phyloP scores from a whole-genome alignment of 2,329 filamentous ascomycete genomes.

The Sarocladium strictum region DNA sequence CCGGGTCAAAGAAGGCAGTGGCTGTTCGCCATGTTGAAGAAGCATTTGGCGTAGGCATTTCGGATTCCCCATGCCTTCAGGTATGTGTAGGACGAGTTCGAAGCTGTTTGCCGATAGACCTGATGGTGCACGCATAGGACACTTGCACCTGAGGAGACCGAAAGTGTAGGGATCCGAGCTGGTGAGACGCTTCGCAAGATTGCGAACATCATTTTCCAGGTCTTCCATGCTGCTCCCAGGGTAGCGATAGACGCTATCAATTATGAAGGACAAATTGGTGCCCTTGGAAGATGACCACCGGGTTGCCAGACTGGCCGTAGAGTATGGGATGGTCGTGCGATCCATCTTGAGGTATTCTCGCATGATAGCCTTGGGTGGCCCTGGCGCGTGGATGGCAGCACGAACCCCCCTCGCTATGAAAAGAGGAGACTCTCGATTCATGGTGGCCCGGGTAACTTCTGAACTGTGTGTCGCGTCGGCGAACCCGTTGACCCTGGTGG shows the following conservation, averaged over 20 bases:
- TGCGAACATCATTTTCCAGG: background rate
- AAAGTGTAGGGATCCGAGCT: constrained; percentile 7
- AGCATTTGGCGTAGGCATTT: background rate
- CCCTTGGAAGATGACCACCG: background rate
- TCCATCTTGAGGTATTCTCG: background rate
- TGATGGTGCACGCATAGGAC: background rate
- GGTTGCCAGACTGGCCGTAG: background rate
- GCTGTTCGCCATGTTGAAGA: background rate
- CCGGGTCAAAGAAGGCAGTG: background rate
- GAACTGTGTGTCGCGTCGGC: background rate
- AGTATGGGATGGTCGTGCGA: background rate
- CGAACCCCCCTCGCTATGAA: background rate
- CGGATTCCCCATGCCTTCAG: background rate
- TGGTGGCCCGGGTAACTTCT: background rate
- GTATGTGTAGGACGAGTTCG: background rate
- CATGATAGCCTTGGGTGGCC: background rate
- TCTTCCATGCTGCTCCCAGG: background rate
- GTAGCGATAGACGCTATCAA: background rate
- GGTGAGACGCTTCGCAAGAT: background rate
- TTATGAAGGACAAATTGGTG: background rate
- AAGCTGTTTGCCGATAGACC: background rate
- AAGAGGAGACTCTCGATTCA: background rate
- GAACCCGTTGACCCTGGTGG: background rate
- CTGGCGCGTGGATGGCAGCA: background rate
- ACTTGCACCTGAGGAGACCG: constrained; percentile 9